Evolutionary conservation across 108 stramenopile genomes (phyloP).

Genomic region (Cylindrotheca fusiformis): DNA sequence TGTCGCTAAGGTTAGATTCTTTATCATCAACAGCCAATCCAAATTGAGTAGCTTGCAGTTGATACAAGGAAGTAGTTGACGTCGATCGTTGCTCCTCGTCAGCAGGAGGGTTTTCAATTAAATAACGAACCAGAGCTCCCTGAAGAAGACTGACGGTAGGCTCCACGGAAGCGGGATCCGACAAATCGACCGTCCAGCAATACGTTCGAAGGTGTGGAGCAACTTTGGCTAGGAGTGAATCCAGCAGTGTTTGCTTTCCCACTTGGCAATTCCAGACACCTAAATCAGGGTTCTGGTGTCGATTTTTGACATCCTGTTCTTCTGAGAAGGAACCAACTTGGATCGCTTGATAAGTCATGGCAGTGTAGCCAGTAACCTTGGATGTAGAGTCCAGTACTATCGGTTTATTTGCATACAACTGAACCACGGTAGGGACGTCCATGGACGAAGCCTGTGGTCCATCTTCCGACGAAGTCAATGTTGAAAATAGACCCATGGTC

Average conservation of each 20-base stretch:
- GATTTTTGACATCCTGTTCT: conserved; percentile 15
- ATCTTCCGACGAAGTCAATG: conserved; percentile 14
- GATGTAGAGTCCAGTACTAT: conserved; percentile 21
- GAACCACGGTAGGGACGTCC: conserved; percentile 42
- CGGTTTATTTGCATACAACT: conserved; percentile 33
- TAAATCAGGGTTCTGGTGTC: conserved; percentile 45
- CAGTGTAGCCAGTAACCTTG: conserved; percentile 23
- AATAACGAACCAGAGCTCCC: conserved; percentile 39
- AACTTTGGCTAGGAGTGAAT: conserved; percentile 27
- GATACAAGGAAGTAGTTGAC: conserved; percentile 37
- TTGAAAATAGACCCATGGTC: conserved; percentile 41
- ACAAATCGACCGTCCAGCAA: conserved; percentile 43
- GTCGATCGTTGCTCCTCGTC: conserved; percentile 16
- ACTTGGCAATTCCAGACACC: conserved; percentile 69
- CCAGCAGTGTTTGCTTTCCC: conserved; percentile 17
- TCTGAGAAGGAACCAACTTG: conserved; percentile 36
- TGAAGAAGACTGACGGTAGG: conserved; percentile 37
- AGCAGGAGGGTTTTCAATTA: conserved; percentile 30
- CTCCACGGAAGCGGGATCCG: conserved; percentile 42
- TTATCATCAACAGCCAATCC: conserved; percentile 43
- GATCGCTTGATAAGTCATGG: conserved; percentile 69
- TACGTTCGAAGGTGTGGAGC: conserved; percentile 11
- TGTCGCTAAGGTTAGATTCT: not conserved
- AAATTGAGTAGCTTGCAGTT: conserved; percentile 43
- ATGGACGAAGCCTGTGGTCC: not conserved